These are phyloP conservation scores for Solioccasus polychromus DNA, from an alignment of 768 basidiomycete species.

Conservation along the genomic window DNA sequence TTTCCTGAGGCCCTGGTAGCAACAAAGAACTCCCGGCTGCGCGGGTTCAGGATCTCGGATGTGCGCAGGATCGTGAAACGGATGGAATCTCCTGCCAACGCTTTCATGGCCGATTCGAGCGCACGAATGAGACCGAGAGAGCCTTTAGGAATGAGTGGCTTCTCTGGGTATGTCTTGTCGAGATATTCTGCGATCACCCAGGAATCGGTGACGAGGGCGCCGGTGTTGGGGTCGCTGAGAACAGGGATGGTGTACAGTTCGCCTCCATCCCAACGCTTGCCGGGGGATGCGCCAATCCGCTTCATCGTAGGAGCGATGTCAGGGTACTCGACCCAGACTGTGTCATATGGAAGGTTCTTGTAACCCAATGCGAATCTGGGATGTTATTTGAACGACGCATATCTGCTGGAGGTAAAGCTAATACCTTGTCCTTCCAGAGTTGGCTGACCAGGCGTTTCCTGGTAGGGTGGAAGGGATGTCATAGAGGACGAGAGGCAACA, in stretches of 20 bases:
- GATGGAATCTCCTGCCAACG: not conserved
- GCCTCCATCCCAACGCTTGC: slow-evolving; percentile 13
- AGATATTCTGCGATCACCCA: slow-evolving; percentile 35
- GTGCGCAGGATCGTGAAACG: not conserved
- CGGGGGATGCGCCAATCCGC: slow-evolving; percentile 24
- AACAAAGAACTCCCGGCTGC: not conserved
- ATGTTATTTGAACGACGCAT: not conserved
- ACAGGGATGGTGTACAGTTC: slow-evolving; percentile 33
- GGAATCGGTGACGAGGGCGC: slow-evolving; percentile 29
- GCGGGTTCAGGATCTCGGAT: not conserved
- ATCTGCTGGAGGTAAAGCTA: not conserved
- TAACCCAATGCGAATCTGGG: slow-evolving; percentile 30
- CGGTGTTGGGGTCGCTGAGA: slow-evolving; percentile 32
- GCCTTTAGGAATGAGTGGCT: slow-evolving; percentile 23
- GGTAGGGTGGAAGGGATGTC: slow-evolving; percentile 35
- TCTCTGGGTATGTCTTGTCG: slow-evolving; percentile 34
- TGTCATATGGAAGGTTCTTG: slow-evolving; percentile 34
- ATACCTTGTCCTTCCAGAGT: slow-evolving; percentile 39
- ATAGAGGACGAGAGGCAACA: slow-evolving; percentile 33
- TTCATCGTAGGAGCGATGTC: slow-evolving; percentile 28
- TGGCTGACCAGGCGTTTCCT: slow-evolving; percentile 35
- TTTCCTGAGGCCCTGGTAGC: not conserved
- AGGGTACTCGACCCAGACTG: slow-evolving; percentile 34
- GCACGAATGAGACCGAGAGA: slow-evolving; percentile 22
- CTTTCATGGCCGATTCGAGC: slow-evolving; percentile 8